These are phyloP conservation scores for Aspergillus costaricaensis DNA, from an alignment of 2,329 filamentous ascomycete species.

Conservation along the genomic window DNA sequence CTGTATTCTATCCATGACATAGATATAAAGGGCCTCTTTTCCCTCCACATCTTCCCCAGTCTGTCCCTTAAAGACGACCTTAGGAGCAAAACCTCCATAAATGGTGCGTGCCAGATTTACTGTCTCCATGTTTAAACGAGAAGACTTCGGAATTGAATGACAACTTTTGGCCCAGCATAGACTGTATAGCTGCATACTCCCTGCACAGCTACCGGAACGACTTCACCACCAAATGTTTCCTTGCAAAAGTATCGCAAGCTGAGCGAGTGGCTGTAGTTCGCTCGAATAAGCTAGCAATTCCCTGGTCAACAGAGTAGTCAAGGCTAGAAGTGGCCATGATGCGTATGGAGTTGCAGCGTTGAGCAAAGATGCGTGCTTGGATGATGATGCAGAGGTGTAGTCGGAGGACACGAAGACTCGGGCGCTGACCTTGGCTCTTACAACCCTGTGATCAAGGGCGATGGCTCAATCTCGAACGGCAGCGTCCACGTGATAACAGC, in stretches of 20 bases:
- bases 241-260: constrained; percentile 25
- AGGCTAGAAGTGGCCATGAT: constrained; percentile 10
- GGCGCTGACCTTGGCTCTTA: too few relatives aligned
- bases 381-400: too few relatives aligned
- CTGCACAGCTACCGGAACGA: constrained; percentile 39
- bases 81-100: constrained; percentile 35
- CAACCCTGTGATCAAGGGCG: too few relatives aligned
- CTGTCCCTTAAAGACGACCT: constrained; percentile 31
- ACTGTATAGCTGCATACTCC: constrained; percentile 45
- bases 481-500: too few relatives aligned
- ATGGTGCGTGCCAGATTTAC: constrained; percentile 31
- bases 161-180: constrained; percentile 38
- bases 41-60: constrained; percentile 27
- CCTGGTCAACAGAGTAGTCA: constrained; percentile 20
- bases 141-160: constrained; percentile 44
- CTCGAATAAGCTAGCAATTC: constrained; percentile 24
- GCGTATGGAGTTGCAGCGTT: too few relatives aligned
- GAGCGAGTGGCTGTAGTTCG: constrained; percentile 21
- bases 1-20: constrained; percentile 36
- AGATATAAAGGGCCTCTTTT: constrained; percentile 40
- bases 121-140: constrained; percentile 36
- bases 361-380: too few relatives aligned
- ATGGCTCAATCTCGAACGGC: too few relatives aligned
- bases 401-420: too few relatives aligned
- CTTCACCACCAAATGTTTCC: constrained; percentile 32